Evolutionary conservation across 441 rosid genomes (phyloP).

Genomic region (Bocquillonia castaneifolia): DNA sequence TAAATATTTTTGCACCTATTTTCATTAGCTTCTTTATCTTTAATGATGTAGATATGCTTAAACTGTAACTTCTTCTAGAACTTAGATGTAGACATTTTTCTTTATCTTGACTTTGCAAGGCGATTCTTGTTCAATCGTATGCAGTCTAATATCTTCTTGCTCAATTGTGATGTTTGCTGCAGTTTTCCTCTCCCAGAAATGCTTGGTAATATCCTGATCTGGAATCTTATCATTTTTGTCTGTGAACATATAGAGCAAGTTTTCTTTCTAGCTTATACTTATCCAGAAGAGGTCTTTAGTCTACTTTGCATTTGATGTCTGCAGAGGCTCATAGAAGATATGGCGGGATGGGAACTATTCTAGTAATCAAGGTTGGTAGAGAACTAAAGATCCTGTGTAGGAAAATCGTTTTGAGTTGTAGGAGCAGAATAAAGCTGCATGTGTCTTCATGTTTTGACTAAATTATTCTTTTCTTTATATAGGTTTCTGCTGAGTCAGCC

Average conservation of each 20-base stretch:
- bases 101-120: not conserved
- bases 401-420: slow-evolving; percentile 4
- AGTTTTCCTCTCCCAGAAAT: slow-evolving; percentile 73
- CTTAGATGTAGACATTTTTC: not conserved
- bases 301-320: slow-evolving; percentile 11
- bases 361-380: slow-evolving; percentile 70
- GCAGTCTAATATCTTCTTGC: slow-evolving; percentile 71
- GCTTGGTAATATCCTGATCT: slow-evolving; percentile 47
- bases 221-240: too few species aligned
- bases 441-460: slow-evolving; percentile 4
- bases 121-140: slow-evolving; percentile 2
- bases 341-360: slow-evolving; percentile 79
- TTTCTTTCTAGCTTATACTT: not conserved
- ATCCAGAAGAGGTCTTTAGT: slow-evolving; percentile 12
- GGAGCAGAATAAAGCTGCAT: slow-evolving; percentile 21
- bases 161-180: slow-evolving; percentile 91
- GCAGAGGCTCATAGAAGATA: slow-evolving; percentile 75
- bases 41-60: not conserved
- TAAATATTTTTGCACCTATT: not conserved
- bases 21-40: not conserved
- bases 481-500: slow-evolving; percentile 95
- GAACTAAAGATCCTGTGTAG: slow-evolving; percentile 34
- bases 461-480: slow-evolving; percentile 12
- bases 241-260: not conserved
- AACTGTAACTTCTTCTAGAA: not conserved